These are phyloP conservation scores for Rubus idaeus DNA, from an alignment of 306 rosid species.

Conservation along the genomic window DNA sequence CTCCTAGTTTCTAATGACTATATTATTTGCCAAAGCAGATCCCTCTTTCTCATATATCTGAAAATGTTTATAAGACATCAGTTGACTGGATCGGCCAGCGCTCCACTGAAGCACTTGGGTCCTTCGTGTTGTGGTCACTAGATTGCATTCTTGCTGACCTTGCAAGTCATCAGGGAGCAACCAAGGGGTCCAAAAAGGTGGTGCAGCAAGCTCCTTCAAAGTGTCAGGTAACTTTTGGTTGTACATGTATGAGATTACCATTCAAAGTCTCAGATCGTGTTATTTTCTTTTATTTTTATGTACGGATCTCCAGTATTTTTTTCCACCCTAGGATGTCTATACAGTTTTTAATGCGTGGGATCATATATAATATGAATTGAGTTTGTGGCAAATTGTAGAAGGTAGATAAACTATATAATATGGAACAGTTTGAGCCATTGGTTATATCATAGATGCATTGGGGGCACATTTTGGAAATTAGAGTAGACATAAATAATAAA, in stretches of 20 bases:
- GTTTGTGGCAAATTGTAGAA: background rate
- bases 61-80: constrained; percentile 53
- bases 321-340: background rate
- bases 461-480: background rate
- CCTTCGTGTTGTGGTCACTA: constrained; percentile 61
- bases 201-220: constrained; percentile 54
- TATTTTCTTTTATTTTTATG: background rate
- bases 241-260: background rate
- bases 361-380: background rate
- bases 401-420: constrained; percentile 2
- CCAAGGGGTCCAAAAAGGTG: constrained; percentile 64
- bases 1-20: background rate
- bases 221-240: constrained; percentile 55
- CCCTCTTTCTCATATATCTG: constrained; percentile 64
- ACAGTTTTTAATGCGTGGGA: background rate
- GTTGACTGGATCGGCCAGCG: constrained; percentile 61
- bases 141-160: constrained; percentile 65
- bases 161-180: constrained; percentile 48
- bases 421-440: background rate
- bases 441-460: background rate
- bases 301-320: background rate
- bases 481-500: background rate
- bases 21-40: constrained; percentile 39
- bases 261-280: background rate
- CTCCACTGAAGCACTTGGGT: constrained; percentile 57